Percentiles rank a stretch among this genome's conserved stretches.
Evolutionary conservation across 257 asterid genomes (phyloP).

Genomic region (Nemophila menziesii): DNA sequence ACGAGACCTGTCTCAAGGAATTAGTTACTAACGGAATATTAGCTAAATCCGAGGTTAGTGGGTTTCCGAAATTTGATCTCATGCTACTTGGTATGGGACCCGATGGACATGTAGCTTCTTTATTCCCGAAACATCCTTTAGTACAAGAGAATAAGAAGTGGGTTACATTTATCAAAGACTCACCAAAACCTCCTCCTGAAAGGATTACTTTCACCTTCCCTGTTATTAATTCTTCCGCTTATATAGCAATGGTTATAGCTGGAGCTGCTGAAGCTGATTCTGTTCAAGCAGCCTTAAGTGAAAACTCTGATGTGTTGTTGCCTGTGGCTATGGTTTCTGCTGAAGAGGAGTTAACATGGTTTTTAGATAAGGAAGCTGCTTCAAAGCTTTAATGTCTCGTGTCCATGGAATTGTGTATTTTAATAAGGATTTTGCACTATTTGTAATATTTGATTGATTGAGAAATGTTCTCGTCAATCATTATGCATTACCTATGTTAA

Average conservation of each 20-base stretch:
- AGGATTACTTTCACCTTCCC: constrained; percentile 90
- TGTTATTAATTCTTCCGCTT: constrained; percentile 65
- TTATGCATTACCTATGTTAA: too few species aligned
- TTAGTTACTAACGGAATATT: constrained; percentile 41
- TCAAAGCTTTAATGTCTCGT: constrained; percentile 43
- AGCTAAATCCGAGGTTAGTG: constrained; percentile 32
- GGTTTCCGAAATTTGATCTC: constrained; percentile 83
- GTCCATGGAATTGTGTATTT: not conserved
- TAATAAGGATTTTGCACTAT: not conserved
- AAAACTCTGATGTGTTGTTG: constrained; percentile 38
- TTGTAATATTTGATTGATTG: too few species aligned
- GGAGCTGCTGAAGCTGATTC: constrained; percentile 70
- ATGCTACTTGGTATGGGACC: constrained; percentile 97
- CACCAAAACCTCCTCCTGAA: constrained; percentile 91
- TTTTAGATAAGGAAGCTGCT: constrained; percentile 83
- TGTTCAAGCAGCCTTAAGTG: constrained; percentile 34
- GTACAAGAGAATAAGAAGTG: constrained; percentile 61
- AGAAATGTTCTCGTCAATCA: too few species aligned
- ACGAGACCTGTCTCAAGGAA: constrained; percentile 69
- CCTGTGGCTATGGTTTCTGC: constrained; percentile 80
- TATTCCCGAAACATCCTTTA: constrained; percentile 80
- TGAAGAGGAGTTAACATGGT: constrained; percentile 71
- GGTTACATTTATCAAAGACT: constrained; percentile 74
- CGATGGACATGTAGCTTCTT: constrained; percentile 87
- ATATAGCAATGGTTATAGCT: constrained; percentile 64